A percentile compares a stretch with the other conserved stretches of the same genome.
Evolutionary conservation across 1,284 basidiomycete species (phyloP).

Genomic region (Lentinula novae-zelandiae): DNA sequence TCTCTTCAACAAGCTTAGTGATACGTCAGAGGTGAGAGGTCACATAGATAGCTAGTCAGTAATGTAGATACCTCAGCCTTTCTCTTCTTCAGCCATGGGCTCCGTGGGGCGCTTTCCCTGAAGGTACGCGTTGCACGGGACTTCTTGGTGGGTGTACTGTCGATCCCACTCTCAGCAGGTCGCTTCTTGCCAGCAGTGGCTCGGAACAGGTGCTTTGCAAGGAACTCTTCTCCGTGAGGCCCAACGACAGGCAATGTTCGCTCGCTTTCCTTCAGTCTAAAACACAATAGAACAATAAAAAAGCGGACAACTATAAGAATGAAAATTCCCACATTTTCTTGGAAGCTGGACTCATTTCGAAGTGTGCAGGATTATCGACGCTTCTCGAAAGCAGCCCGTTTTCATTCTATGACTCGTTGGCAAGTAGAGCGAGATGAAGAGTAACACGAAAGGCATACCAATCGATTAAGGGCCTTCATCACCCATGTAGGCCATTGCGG

Average conservation of each 20-base stretch:
- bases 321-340: constrained; percentile 38
- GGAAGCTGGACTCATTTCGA: constrained; percentile 38
- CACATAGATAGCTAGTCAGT: background rate
- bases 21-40: constrained; percentile 5
- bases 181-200: constrained; percentile 3
- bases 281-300: too few species aligned
- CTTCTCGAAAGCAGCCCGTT: constrained; percentile 37
- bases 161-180: background rate
- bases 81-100: constrained; percentile 30
- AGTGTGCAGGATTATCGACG: constrained; percentile 27
- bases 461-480: constrained; percentile 40
- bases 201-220: constrained; percentile 33
- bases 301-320: too few species aligned
- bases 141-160: background rate
- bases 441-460: constrained; percentile 30
- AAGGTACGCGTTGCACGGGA: background rate
- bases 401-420: constrained; percentile 27
- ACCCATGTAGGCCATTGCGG: constrained; percentile 49
- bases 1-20: constrained; percentile 22
- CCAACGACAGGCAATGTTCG: constrained; percentile 25
- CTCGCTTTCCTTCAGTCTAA: constrained; percentile 32
- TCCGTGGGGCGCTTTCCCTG: constrained; percentile 9
- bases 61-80: constrained; percentile 35
- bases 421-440: background rate
- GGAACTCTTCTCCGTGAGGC: constrained; percentile 27